Evolutionary conservation across 257 asterid species (phyloP), one percentile per base, ranked within the genome.

Genomic region (Schizonepeta tenuifolia): DNA sequence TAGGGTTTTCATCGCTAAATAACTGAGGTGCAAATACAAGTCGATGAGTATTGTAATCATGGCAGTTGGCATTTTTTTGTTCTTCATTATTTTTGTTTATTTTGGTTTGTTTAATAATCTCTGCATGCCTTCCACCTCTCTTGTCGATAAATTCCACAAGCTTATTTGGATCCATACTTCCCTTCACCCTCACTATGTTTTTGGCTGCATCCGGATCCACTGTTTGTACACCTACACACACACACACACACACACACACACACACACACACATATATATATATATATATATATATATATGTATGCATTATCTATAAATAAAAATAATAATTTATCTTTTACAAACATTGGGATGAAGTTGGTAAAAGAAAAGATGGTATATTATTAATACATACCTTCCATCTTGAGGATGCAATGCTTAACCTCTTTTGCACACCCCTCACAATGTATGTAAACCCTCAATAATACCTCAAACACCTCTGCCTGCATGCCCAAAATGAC

Each of bases 1-100:
- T 87, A 1, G 97, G 97, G 69, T 91, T 86, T 56, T 91, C 97
- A 63, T 91, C 96, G n/a, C 95, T 86, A 73, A 91, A 89, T n/a
- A 89, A 54, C 15, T 84, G 90, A 69, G 95, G 91, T 6, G 91
- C 87, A 68, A 80, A 77, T 2, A 83, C 65, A n/a, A 76, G 49
- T 12, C 78, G 84, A 2, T 54, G 68, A 20, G 80, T 62, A 21
- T 72, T 72, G 49, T 78, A 55, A 43, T 53, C 69, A 53, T 4
- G 59, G 61, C 12, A 22, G 1, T 3, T 1, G 5, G 14, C 9
- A 11, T 51, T 13, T 3, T 49, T n/a, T 3, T 49, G 33, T 22
- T 43, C 47, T 38, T 63, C 22, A 15, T 47, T 20, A 15, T 47
- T 20, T 1, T 68, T 41, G 15, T 35, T 3, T 66, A 17, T 13